These are phyloP conservation scores for Wickerhamomyces sydowiorum DNA, from an alignment of 805 yeast species.

Conservation along the genomic window DNA sequence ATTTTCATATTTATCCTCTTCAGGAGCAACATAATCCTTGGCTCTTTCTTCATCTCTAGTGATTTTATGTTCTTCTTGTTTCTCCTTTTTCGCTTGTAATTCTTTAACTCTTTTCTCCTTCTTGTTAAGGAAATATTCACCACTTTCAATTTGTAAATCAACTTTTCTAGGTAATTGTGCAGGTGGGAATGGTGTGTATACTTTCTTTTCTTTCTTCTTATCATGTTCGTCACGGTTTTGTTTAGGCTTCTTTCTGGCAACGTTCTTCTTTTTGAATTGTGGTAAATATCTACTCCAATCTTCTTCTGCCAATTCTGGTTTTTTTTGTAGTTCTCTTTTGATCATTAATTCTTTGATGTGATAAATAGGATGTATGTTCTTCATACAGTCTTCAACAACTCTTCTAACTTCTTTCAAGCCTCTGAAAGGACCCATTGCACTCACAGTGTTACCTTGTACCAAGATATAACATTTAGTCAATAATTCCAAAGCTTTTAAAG, in stretches of 20 bases:
- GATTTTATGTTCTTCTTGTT: conserved; percentile 66
- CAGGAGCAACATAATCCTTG: conserved; percentile 82
- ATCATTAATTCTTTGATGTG: conserved; percentile 97
- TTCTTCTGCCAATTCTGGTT: conserved; percentile 91
- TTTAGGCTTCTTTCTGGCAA: conserved; percentile 86
- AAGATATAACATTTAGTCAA: conserved; percentile 92
- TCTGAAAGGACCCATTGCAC: conserved; percentile 94
- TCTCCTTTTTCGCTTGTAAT: conserved; percentile 69
- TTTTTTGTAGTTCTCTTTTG: conserved; percentile 88
- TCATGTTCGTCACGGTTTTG: conserved; percentile 47
- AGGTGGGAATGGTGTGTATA: conserved; percentile 99
- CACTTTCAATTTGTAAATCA: conserved; percentile 95
- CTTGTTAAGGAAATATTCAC: conserved; percentile 93
- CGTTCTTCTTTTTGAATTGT: conserved; percentile 92
- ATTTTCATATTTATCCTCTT: conserved; percentile 55
- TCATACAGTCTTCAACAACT: conserved; percentile 97
- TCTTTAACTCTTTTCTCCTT: conserved; percentile 70
- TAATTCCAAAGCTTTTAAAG: conserved; percentile 90
- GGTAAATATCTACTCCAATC: conserved; percentile 97
- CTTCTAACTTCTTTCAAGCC: conserved; percentile 90
- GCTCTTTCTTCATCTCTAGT: conserved; percentile 64
- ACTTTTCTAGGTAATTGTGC: conserved; percentile 94
- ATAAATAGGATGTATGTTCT: conserved; percentile 94
- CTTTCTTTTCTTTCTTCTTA: conserved; percentile 48
- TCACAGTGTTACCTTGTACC: conserved; percentile 96